Base-by-base conservation (phyloP, 768 basidiomycete species). In the Saitozyma podzolica region DNA sequence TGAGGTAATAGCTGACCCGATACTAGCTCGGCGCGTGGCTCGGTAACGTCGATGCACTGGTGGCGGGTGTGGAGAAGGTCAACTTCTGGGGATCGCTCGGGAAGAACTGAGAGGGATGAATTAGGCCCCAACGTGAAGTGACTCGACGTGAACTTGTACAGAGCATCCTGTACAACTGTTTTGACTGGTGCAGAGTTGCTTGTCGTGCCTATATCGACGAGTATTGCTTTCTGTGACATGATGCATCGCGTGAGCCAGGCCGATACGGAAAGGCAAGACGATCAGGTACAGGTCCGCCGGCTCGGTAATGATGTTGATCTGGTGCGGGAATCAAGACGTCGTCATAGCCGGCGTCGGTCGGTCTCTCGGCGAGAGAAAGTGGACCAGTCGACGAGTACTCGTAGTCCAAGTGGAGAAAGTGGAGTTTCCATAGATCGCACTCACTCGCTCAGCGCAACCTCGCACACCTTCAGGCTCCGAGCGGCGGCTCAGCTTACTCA, bases 41-140 rank as follows among this genome's bases (percentile, higher is more conserved):
- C 50, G 92, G 91, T 4, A 94, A 95, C 75, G 92, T 95, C 3
- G 92, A 94, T 75, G 88, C 89, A 40, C 83, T 95, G 9, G 90
- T 95, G 6, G 90, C 91, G 65, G 88, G 91, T 0, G 89, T 95
- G 41, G 83, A 88, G 64, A 89, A 87, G 78, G 90, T 90, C 0
- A 91, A 91, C 0, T 86, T 93, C 59, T 94, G 90, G 90, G 91
- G 92, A 9, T 66, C 69, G 8, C 41, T 65, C 19, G 67, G 69
- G 16, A 59, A 61, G 37, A 40, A 41, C 2, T 41, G 39, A 39
- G 13, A 45, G 43, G 16, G 43, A 9, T 45, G 43, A 16, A 9
- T 45, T 16, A 45, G 16, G 16, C 16, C 9, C 16, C 9, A 45
- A 45, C 43, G 16, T 45, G 43, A 45, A 9, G 43, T 45, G 9